phyloP scores from a whole-genome alignment of 148 eudicot species.

The Chenopodium suecicum region DNA sequence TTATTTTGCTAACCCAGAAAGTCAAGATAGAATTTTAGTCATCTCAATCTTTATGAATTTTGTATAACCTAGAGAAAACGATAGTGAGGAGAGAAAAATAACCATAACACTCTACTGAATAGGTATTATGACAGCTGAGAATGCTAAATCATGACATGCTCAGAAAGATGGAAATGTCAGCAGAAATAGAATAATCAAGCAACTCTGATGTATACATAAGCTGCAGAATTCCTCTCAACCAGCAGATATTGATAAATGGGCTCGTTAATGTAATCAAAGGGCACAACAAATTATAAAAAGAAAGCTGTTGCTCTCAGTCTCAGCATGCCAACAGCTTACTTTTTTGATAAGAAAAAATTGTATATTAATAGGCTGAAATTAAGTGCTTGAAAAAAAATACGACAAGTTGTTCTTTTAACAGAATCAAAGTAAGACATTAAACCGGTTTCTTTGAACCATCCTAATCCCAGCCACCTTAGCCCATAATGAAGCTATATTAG shows the following conservation, averaged over 20 bases:
- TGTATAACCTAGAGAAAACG: too few species aligned
- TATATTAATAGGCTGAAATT: too few species aligned
- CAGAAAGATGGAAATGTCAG: not conserved
- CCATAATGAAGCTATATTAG: too few species aligned
- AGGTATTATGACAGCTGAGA: not conserved
- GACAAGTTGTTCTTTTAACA: too few species aligned
- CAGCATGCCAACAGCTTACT: not conserved
- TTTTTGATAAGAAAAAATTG: too few species aligned
- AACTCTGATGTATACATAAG: not conserved
- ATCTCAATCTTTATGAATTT: not conserved
- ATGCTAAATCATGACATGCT: not conserved
- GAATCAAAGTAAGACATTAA: too few species aligned
- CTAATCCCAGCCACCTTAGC: too few species aligned
- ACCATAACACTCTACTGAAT: too few species aligned
- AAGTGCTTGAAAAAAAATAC: too few species aligned
- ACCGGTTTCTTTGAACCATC: too few species aligned
- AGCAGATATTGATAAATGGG: not conserved
- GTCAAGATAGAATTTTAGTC: too few species aligned
- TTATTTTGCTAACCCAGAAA: too few species aligned
- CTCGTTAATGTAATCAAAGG: not conserved
- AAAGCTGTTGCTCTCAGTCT: not conserved
- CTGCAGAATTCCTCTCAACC: not conserved
- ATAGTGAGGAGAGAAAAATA: not conserved
- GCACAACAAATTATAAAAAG: not conserved
- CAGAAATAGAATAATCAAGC: not conserved